Percentiles rank a stretch among this genome's conserved stretches.
These are phyloP conservation scores for Aureobasidium sp. DNA, from an alignment of 2,329 filamentous ascomycete species.

Conservation along the genomic window DNA sequence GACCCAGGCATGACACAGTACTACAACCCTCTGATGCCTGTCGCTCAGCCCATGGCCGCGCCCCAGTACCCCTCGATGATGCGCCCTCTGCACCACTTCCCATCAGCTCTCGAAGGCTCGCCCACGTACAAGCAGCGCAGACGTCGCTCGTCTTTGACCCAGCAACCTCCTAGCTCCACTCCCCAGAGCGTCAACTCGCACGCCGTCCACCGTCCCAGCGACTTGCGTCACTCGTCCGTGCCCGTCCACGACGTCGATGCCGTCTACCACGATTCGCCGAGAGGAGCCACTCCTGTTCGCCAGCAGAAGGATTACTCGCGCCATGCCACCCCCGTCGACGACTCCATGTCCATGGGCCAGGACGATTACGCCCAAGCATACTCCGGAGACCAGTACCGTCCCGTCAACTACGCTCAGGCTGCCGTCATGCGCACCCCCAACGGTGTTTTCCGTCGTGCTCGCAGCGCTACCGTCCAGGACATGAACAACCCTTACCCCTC, in stretches of 20 bases:
- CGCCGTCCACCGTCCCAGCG: constrained; percentile 70
- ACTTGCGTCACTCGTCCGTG: constrained; percentile 80
- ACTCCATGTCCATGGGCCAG: constrained; percentile 43
- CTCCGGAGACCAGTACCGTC: constrained; percentile 19
- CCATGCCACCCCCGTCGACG: constrained; percentile 80
- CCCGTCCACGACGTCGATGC: constrained; percentile 76
- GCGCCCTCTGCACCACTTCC: constrained; percentile 64
- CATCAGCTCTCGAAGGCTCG: constrained; percentile 84
- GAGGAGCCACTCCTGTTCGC: constrained; percentile 56
- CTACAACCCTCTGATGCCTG: constrained; percentile 82
- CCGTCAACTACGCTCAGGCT: constrained; percentile 47
- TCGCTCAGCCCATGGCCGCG: constrained; percentile 74
- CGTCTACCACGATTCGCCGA: constrained; percentile 67
- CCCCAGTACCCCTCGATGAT: constrained; percentile 64
- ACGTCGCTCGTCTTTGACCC: constrained; percentile 81
- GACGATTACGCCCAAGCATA: constrained; percentile 32
- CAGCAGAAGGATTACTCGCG: constrained; percentile 77
- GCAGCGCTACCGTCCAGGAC: constrained; percentile 94
- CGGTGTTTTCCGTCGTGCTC: constrained; percentile 76
- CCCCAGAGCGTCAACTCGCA: constrained; percentile 34
- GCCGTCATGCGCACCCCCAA: constrained; percentile 52
- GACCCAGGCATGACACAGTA: constrained; percentile 70
- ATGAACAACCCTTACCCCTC: constrained; percentile 82
- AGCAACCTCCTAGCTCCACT: constrained; percentile 28
- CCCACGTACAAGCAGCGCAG: constrained; percentile 98